phyloP scores from a whole-genome alignment of 352 stramenopile genomes.

The Phytophthora multivora region DNA sequence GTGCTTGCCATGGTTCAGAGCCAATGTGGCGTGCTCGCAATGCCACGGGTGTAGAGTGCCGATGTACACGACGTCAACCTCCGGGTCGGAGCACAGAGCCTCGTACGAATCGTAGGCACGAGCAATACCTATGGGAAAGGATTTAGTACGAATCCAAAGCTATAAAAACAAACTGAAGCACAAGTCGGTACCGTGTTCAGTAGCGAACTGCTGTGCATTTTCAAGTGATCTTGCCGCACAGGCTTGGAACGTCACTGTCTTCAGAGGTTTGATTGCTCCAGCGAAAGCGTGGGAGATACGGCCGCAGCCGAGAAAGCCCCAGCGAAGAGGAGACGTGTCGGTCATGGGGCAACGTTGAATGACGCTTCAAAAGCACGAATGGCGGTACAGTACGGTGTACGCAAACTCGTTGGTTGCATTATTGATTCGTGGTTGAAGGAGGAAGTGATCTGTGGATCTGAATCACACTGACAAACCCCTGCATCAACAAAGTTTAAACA shows the following conservation, averaged over 20 bases:
- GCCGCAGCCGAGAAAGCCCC: slow-evolving; percentile 74
- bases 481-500: not conserved
- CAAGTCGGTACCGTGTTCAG: slow-evolving; percentile 25
- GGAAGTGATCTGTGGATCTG: slow-evolving; percentile 5
- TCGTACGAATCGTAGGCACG: slow-evolving; percentile 85
- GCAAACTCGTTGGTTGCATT: slow-evolving; percentile 1
- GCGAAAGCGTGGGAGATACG: slow-evolving; percentile 65
- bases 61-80: slow-evolving; percentile 94
- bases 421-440: slow-evolving; percentile 10
- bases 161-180: no score
- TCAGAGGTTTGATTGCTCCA: slow-evolving; percentile 41
- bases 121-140: no score
- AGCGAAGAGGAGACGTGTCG: slow-evolving; percentile 37
- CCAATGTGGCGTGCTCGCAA: slow-evolving; percentile 73
- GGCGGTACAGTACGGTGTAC: not conserved
- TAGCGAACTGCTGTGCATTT: slow-evolving; percentile 42
- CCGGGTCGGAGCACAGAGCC: slow-evolving; percentile 70
- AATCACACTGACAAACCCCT: slow-evolving; percentile 6
- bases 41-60: slow-evolving; percentile 90
- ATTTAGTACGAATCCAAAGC: no score
- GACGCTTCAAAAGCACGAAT: not conserved
- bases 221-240: slow-evolving; percentile 44
- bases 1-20: slow-evolving; percentile 88
- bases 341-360: not conserved
- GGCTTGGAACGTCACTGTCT: slow-evolving; percentile 20